These are phyloP conservation scores for Sonneratia alba DNA, from an alignment of 345 rosid genomes.

Conservation along the genomic window DNA sequence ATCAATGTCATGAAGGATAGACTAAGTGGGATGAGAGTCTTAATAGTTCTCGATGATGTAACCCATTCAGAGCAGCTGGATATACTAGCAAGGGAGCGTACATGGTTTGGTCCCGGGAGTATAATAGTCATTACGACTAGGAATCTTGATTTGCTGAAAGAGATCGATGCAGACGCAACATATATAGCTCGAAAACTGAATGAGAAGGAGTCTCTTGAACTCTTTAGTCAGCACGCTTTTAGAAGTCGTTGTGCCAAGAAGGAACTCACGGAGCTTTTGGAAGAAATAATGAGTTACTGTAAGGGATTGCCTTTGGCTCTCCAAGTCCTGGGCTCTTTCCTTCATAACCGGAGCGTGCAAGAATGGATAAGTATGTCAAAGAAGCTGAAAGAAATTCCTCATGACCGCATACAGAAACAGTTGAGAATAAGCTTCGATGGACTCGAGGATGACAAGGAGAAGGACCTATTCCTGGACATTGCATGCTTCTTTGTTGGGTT, in stretches of 20 bases:
- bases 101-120: conserved; percentile 15
- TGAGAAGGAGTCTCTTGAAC: background rate
- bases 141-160: background rate
- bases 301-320: conserved; percentile 6
- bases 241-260: background rate
- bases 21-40: conserved; percentile 3
- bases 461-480: conserved; percentile 12
- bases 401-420: background rate
- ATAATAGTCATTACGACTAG: conserved; percentile 15
- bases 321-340: background rate
- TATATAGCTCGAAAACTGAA: background rate
- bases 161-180: background rate
- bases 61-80: background rate
- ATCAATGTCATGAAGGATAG: background rate
- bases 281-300: background rate
- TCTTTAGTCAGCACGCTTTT: conserved; percentile 1
- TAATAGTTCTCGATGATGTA: conserved; percentile 19
- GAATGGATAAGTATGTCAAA: background rate
- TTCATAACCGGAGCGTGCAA: no score
- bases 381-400: no score
- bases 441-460: background rate
- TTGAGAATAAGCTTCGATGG: background rate
- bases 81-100: conserved; percentile 2
- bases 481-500: conserved; percentile 5
- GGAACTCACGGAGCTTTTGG: background rate